These are phyloP conservation scores for Stentor roeselii DNA, from an alignment of 73 alveolate species.

Conservation along the genomic window DNA sequence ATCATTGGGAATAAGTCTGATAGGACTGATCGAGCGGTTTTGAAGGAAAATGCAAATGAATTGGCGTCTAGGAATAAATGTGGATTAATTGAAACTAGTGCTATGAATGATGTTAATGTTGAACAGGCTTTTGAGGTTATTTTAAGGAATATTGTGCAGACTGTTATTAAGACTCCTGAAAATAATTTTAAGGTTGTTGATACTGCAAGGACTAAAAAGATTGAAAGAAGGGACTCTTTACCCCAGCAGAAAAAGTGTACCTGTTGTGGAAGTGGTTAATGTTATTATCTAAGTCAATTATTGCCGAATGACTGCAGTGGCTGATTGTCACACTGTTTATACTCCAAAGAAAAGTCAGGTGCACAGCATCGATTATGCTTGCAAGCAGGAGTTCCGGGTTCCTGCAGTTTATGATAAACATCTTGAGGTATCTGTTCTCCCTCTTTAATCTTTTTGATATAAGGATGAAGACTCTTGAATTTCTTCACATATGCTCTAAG, in stretches of 20 bases:
- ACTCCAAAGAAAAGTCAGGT: background rate
- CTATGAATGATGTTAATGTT: conserved; percentile 27
- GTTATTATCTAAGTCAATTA: too few relatives aligned
- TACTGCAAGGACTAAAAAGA: background rate
- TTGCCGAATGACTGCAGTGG: too few relatives aligned
- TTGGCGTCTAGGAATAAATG: background rate
- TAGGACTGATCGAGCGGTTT: background rate
- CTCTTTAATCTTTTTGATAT: conserved; percentile 14
- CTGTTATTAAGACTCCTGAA: background rate
- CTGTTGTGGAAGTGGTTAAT: background rate
- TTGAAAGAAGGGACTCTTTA: background rate
- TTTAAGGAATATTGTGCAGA: conserved; percentile 2
- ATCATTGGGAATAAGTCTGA: conserved; percentile 28
- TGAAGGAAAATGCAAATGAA: background rate
- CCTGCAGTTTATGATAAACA: conserved; percentile 20
- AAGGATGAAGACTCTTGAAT: conserved; percentile 36
- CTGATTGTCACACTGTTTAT: conserved; percentile 9
- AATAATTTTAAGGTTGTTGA: too few relatives aligned
- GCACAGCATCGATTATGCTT: conserved; percentile 28
- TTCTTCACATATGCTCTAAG: conserved; percentile 92
- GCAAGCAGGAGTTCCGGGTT: conserved; percentile 26
- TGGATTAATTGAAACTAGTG: conserved; percentile 25
- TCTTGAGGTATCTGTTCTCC: conserved; percentile 34
- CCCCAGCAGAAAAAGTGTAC: background rate
- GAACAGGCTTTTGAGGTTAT: conserved; percentile 4